These are phyloP conservation scores for Bruguiera sexangula DNA, from an alignment of 345 rosid genomes.

Conservation along the genomic window DNA sequence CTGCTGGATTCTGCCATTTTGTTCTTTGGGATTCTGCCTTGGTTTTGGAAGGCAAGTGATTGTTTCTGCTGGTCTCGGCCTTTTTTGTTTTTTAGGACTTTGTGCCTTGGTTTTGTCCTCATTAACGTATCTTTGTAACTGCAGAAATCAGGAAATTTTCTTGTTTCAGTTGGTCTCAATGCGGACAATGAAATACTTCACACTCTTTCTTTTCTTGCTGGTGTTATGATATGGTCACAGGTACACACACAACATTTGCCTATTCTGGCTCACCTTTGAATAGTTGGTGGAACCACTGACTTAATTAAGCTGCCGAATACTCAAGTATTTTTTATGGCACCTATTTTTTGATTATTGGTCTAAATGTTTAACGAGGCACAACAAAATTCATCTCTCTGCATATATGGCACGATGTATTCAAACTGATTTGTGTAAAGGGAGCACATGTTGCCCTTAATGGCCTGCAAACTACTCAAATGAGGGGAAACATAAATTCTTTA, in stretches of 20 bases:
- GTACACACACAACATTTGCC: slow-evolving; percentile 34
- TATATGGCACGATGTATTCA: too few species aligned
- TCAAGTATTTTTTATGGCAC: too few species aligned
- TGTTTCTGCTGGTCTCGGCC: slow-evolving; percentile 3
- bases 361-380: too few species aligned
- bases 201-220: slow-evolving; percentile 89
- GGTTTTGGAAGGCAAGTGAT: slow-evolving; percentile 90
- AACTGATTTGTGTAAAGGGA: background rate
- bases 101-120: slow-evolving; percentile 10
- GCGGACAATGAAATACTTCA: slow-evolving; percentile 84
- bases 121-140: slow-evolving; percentile 16
- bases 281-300: background rate
- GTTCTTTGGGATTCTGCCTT: slow-evolving; percentile 82
- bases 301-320: background rate
- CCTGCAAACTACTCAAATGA: background rate
- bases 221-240: slow-evolving; percentile 95
- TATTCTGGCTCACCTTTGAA: background rate
- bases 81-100: too few species aligned
- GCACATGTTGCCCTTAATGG: background rate
- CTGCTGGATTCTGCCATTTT: slow-evolving; percentile 92
- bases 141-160: slow-evolving; percentile 76
- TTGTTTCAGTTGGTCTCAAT: slow-evolving; percentile 58
- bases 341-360: too few species aligned
- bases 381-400: too few species aligned
- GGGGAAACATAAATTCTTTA: too few species aligned